Percentiles rank a stretch among this genome's conserved stretches.
Evolutionary conservation across 345 rosid species (phyloP).

Genomic region (Punica granatum): DNA sequence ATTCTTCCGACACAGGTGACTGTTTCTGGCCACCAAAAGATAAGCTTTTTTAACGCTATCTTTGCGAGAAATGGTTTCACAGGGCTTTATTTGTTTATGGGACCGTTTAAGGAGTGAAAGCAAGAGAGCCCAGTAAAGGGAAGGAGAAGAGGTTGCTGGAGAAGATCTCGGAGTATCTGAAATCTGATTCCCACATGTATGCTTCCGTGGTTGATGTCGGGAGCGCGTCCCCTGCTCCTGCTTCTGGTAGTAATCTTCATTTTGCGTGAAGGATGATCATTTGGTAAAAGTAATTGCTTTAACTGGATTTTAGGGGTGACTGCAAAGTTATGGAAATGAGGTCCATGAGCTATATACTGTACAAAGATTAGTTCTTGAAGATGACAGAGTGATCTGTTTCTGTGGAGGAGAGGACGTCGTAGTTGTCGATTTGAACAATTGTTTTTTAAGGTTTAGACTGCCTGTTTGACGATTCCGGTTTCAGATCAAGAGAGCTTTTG

Average conservation of each 20-base stretch:
- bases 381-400: not conserved
- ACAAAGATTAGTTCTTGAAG: not conserved
- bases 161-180: not conserved
- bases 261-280: too few species aligned
- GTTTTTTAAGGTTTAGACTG: not conserved
- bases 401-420: not conserved
- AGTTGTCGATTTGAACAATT: not conserved
- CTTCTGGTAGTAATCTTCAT: not conserved
- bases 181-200: constrained; percentile 4
- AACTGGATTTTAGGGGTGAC: not conserved
- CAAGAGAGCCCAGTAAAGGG: not conserved
- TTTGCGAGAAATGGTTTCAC: too few species aligned
- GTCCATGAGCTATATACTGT: not conserved
- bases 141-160: constrained; percentile 1
- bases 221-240: not conserved
- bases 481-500: not conserved
- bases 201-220: not conserved
- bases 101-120: not conserved
- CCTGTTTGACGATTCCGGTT: not conserved
- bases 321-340: not conserved
- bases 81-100: too few species aligned
- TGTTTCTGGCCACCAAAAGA: not conserved
- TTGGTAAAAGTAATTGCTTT: not conserved
- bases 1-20: not conserved
- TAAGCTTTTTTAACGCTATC: not conserved